Evolutionary conservation across 1,139 yeast genomes (phyloP).

Genomic region (Torulaspora globosa): DNA sequence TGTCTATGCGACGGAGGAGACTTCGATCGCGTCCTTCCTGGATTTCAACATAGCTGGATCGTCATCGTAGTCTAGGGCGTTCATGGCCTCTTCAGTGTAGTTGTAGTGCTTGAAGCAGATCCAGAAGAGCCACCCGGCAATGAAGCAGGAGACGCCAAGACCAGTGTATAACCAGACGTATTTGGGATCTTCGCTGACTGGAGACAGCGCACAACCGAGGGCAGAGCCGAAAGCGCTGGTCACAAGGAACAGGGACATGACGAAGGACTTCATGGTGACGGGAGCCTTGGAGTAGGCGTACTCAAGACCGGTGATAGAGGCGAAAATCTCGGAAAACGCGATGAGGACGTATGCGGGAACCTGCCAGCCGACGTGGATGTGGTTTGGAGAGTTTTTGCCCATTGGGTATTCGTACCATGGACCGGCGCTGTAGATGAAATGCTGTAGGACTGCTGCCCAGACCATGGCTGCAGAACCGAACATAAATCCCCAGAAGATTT

Average conservation of each 20-base stretch:
- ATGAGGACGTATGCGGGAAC: conserved; percentile 51
- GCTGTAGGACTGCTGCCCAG: conserved; percentile 79
- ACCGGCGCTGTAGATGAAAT: conserved; percentile 63
- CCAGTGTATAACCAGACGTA: conserved; percentile 65
- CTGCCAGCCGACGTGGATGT: conserved; percentile 42
- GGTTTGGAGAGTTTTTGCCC: conserved; percentile 39
- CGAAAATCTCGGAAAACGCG: conserved; percentile 67
- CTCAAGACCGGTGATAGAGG: conserved; percentile 64
- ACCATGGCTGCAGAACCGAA: conserved; percentile 67
- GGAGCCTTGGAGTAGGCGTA: conserved; percentile 70
- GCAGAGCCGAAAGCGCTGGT: conserved; percentile 67
- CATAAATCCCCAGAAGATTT: conserved; percentile 72
- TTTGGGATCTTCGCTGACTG: conserved; percentile 64
- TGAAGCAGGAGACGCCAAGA: conserved; percentile 53
- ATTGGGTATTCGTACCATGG: conserved; percentile 71
- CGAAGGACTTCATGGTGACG: conserved; percentile 61
- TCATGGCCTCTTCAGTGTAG: conserved; percentile 56
- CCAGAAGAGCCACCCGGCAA: conserved; percentile 65
- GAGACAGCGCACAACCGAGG: conserved; percentile 65
- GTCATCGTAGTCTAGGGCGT: conserved; percentile 46
- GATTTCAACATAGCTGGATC: conserved; percentile 16
- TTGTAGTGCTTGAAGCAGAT: conserved; percentile 54
- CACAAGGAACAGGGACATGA: conserved; percentile 61
- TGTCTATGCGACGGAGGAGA: conserved; percentile 5
- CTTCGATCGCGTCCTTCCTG: conserved; percentile 4